Conservation (phyloP, 129 eudicot genomes). For the Artemisia argyi region DNA sequence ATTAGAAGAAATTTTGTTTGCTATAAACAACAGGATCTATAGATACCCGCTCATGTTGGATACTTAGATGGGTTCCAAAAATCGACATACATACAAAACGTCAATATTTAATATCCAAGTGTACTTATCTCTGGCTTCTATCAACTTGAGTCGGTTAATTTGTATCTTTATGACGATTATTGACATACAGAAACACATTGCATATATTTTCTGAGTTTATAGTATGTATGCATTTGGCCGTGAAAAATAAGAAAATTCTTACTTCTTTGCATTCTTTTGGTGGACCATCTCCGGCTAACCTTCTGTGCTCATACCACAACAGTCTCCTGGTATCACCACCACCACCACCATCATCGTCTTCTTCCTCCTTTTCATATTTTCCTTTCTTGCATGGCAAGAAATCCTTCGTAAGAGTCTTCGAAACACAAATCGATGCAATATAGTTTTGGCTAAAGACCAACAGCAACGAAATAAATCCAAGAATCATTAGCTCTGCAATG, state of each 20-base stretch:
- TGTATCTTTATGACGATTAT: no score
- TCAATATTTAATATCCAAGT: no score
- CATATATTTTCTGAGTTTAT: no score
- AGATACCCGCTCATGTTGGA: no score
- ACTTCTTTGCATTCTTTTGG: constrained; percentile 50
- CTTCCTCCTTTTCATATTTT: constrained; percentile 5
- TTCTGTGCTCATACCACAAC: constrained; percentile 68
- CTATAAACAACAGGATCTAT: not conserved
- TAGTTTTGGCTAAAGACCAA: constrained; percentile 76
- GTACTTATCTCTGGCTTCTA: no score
- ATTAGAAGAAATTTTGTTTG: no score
- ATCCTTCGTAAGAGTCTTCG: constrained; percentile 47
- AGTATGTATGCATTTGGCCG: not conserved
- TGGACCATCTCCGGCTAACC: constrained; percentile 47
- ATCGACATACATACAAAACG: no score
- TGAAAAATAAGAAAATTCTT: not conserved
- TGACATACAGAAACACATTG: not conserved
- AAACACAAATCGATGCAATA: constrained; percentile 66
- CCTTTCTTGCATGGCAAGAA: constrained; percentile 71
- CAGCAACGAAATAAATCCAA: constrained; percentile 87
- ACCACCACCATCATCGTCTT: constrained; percentile 19
- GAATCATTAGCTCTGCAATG: constrained; percentile 88
- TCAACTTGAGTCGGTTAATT: no score
- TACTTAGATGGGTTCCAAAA: no score
- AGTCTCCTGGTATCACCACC: constrained; percentile 40